Base-by-base conservation (phyloP, 2,329 filamentous ascomycete genomes). In the Polytolypa hystricis region DNA sequence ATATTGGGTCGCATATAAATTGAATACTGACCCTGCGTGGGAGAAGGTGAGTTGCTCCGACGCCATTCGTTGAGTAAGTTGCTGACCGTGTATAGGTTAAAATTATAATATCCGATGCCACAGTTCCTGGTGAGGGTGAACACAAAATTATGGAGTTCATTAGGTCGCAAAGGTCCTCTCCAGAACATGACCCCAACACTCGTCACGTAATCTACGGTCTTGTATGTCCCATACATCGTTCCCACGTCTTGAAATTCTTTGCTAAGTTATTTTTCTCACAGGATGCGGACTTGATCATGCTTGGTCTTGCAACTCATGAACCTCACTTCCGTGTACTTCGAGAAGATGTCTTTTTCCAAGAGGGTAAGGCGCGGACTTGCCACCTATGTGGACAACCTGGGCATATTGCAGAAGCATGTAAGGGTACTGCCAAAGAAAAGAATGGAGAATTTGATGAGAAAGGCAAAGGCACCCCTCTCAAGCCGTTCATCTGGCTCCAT, bases 101-200 rank as follows among this genome's bases (percentile, higher is more conserved):
- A 70, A 75, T 98, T 58, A 93, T 98, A 60, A 96, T 98, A 48
- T 98, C 91, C 6, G 91, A 98, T 67, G 89, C 91, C 37, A 95
- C 89, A 27, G 87, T 98, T 26, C 91, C 91, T 37, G 91, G 91
- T 55, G 91, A 98, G 65, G 91, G 91, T 57, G 91, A 98, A 65
- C 91, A 98, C 62, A 98, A 98, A 63, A 96, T 98, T 55, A 98
- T 98, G 91, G 80, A 91, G 49, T 98, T 96, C 58, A 77, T 98
- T 47, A 80, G 91, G 52, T 94, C 89, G 25, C 93, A 98, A 61
- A 79, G 91, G 52, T 77, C 82, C 33, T 91, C 84, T 36, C 81
- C 87, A 4, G 81, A 93, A 46, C 86, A 98, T 60, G 81, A 98
- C 53, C 91, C 91, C 16, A 96, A 98, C 58, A 96, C 91, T 15